A percentile compares a stretch with the other conserved stretches of the same genome.
These are phyloP conservation scores for Candida wancherniae DNA, from an alignment of 805 yeast genomes.

Conservation along the genomic window DNA sequence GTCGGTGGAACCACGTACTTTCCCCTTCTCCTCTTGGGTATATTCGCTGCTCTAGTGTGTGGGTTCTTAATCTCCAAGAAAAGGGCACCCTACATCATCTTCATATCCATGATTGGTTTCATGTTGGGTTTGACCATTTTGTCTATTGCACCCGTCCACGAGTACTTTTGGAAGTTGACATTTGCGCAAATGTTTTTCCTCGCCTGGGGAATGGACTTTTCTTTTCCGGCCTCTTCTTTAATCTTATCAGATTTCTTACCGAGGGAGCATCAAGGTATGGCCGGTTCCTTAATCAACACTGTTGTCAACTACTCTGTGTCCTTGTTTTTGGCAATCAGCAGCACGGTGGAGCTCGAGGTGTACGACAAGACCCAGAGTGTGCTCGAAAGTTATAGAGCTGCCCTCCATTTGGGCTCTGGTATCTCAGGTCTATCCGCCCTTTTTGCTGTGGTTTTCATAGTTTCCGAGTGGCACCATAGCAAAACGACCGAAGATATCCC, in stretches of 20 bases:
- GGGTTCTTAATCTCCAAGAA: constrained; percentile 43
- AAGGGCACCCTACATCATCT: constrained; percentile 48
- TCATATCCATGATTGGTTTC: constrained; percentile 51
- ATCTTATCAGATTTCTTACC: constrained; percentile 59
- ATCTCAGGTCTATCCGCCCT: constrained; percentile 46
- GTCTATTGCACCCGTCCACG: constrained; percentile 53
- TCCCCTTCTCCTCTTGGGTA: constrained; percentile 50
- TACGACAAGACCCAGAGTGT: constrained; percentile 6
- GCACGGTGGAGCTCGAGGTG: constrained; percentile 48
- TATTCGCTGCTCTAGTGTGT: constrained; percentile 49
- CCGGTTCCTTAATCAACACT: constrained; percentile 68
- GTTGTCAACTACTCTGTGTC: constrained; percentile 68
- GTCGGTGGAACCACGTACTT: constrained; percentile 35
- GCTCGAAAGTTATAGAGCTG: constrained; percentile 50
- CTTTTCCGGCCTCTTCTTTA: constrained; percentile 71
- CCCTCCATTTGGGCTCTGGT: constrained; percentile 59
- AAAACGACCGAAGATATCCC: too few relatives aligned
- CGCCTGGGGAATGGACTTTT: constrained; percentile 73
- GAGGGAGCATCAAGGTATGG: constrained; percentile 66
- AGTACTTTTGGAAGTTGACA: constrained; percentile 54
- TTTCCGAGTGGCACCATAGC: too few relatives aligned
- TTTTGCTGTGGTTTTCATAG: constrained; percentile 21
- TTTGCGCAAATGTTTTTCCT: constrained; percentile 53
- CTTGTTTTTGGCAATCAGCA: constrained; percentile 64
- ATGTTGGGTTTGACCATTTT: constrained; percentile 49